Evolutionary conservation across 345 rosid genomes (phyloP), one percentile per base, ranked within the genome.

Genomic region (Syzygium oleosum): DNA sequence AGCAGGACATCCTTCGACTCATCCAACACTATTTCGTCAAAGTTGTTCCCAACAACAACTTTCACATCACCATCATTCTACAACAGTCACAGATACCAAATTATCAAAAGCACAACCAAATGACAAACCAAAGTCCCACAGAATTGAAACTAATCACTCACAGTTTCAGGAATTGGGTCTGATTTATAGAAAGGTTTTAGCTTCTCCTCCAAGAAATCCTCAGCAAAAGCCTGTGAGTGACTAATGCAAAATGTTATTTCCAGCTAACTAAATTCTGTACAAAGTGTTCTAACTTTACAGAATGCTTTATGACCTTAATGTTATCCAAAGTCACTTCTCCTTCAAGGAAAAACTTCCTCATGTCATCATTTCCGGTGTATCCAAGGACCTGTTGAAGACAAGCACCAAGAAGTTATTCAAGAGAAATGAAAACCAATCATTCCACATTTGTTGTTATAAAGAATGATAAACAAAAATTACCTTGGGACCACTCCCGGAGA

Each of bases 1-100:
- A 98, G 98, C 87, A 98, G 98, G 87, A 97, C 99, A 88, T 98
- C 99, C 88, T 98, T 98, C 4, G 99, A 93, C 90, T 97, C 99
- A 73, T 98, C 99, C 92, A 98, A 90, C 85, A 98, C 98, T 89
- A 96, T 93, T 85, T 96, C 98, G 84, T 97, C 99, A 68, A 98
- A 98, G 90, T 96, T 98, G 90, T 96, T 89, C 78, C 98, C 99
- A 22, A 98, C 99, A 85, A 98, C 98, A 84, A 97, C 91, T 92
- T 98, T 98, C 91, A 98, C 99, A 93, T 98, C 99, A 53, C 93
- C 99, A 84, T 97, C 96, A 86, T 98, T 98, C 99, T 98, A 90
- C 87, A 56, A 46, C 87, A 78, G 85, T 49, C 61, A 43, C 12
- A 85, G 61, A 58, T 58, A 86, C 52, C 17, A 12, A 5, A 53